phyloP scores from a whole-genome alignment of 495 filamentous ascomycete genomes.

The Hypoxylon fragiforme region DNA sequence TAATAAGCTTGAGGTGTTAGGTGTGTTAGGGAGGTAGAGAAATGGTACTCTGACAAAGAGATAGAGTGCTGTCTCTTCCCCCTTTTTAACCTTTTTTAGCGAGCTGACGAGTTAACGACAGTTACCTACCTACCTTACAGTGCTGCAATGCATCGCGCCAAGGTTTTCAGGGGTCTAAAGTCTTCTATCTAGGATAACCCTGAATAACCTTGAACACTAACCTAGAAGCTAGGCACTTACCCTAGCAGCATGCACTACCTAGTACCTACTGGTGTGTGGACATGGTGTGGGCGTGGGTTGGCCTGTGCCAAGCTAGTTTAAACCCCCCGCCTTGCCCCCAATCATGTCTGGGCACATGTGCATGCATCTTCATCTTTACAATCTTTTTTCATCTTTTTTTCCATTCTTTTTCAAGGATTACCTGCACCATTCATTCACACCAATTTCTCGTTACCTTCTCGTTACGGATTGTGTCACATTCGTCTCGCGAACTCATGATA shows the following conservation, averaged over 20 bases:
- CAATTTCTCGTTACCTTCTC: constrained; percentile 36
- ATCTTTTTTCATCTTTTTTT: constrained; percentile 14
- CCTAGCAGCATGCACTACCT: no score
- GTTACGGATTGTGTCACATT: constrained; percentile 31
- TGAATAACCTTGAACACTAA: no score
- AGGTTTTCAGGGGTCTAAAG: neutral
- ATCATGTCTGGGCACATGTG: constrained; percentile 1
- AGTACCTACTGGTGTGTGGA: no score
- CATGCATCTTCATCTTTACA: constrained; percentile 3
- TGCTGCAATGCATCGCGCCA: neutral
- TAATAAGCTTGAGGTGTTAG: neutral
- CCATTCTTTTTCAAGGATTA: constrained; percentile 14
- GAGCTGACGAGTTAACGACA: no score
- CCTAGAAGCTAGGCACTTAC: no score
- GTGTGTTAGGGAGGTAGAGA: neutral
- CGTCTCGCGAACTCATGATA: constrained; percentile 31
- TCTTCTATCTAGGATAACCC: no score
- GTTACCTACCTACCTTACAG: no score
- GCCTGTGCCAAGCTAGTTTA: constrained; percentile 18
- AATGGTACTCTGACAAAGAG: constrained; percentile 18
- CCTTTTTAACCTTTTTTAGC: constrained; percentile 2
- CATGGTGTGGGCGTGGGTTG: constrained; percentile 12
- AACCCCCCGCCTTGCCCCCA: constrained; percentile 12
- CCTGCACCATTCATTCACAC: constrained; percentile 10
- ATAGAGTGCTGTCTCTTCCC: neutral